Base-by-base conservation (phyloP, 2,329 filamentous ascomycete genomes). In the Neofusicoccum laricinum region DNA sequence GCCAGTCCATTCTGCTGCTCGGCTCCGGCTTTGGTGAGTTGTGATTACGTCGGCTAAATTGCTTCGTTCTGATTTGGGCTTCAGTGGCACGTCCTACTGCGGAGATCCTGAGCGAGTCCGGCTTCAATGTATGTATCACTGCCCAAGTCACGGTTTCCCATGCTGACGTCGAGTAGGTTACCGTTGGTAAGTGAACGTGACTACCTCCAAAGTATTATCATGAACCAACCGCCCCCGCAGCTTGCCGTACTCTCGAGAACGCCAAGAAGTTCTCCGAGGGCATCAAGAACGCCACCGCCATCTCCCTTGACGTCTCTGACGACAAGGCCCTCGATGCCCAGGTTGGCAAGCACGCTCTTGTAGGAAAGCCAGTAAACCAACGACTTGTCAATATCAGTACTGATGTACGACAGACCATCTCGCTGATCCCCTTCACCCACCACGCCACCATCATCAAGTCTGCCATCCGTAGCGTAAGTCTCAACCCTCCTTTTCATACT, bases 401-500 rank as follows among this genome's bases (percentile, higher is more conserved):
- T 77, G 19, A 64, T 17, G 4, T 3, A 32, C 40, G 25, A n/a
- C 30, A 64, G 62, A 64, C 63, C 71, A 82, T 84, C 73, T 80
- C 77, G 48, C 75, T 98, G 79, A 97, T 98, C 71, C 94, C 94
- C 58, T 98, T 97, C 82, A 96, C 88, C 66, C 92, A 88, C 85
- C 93, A 96, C 79, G 91, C 90, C 50, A 84, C 85, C 64, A 93
- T 97, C 72, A 96, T 97, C 86, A 94, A 96, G 85, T 88, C 90
- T 40, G 94, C 93, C 68, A 97, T 98, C 80, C 87, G 89, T 73
- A 86, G 89, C 73, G 62, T 64, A 50, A 64, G 62, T 64, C 40
- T 2, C 4, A 4, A 8, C 10, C 14, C 12, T n/a, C 2, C 14
- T 32, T 14, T 45, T 11, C 19, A 14, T 17, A 11, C 12, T n/a